phyloP scores from a whole-genome alignment of 2,329 filamentous ascomycete species.

The Ophiosphaerella narmari region DNA sequence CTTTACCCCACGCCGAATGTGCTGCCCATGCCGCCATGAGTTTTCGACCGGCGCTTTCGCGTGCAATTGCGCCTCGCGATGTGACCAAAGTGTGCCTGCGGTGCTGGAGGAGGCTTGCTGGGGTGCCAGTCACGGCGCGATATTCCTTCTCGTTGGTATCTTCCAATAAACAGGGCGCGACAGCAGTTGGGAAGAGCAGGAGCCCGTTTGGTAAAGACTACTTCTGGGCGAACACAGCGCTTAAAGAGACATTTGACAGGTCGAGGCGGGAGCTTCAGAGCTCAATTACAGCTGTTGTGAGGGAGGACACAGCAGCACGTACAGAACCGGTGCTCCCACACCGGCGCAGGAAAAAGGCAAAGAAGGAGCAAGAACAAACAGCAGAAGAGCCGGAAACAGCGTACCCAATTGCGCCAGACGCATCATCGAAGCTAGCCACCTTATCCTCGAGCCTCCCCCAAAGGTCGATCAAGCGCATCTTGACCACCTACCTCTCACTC shows the following conservation, averaged over 20 bases:
- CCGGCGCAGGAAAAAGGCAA: slow-evolving; percentile 38
- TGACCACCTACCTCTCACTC: slow-evolving; percentile 84
- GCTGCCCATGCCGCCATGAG: slow-evolving; percentile 41
- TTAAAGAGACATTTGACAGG: slow-evolving; percentile 38
- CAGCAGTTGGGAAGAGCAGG: slow-evolving; percentile 34
- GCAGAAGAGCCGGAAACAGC: slow-evolving; percentile 23
- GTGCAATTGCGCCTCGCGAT: slow-evolving; percentile 35
- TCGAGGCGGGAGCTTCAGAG: slow-evolving; percentile 39
- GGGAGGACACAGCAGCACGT: slow-evolving; percentile 10
- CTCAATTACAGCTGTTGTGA: slow-evolving; percentile 24
- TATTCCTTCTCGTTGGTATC: slow-evolving; percentile 35
- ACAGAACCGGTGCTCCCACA: slow-evolving; percentile 41
- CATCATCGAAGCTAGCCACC: slow-evolving; percentile 63
- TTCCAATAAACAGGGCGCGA: slow-evolving; percentile 32
- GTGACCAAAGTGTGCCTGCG: slow-evolving; percentile 37
- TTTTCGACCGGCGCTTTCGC: slow-evolving; percentile 39
- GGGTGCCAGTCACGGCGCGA: slow-evolving; percentile 23
- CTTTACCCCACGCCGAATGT: slow-evolving; percentile 7
- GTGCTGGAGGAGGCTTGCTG: slow-evolving; percentile 40
- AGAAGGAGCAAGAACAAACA: slow-evolving; percentile 30
- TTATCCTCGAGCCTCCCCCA: slow-evolving; percentile 62
- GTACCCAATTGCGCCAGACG: slow-evolving; percentile 58
- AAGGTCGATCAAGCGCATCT: slow-evolving; percentile 64
- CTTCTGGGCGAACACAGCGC: slow-evolving; percentile 44
- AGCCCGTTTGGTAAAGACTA: slow-evolving; percentile 45